phyloP scores from a whole-genome alignment of 2,329 filamentous ascomycete genomes.

The Sporothrix brasiliensis region DNA sequence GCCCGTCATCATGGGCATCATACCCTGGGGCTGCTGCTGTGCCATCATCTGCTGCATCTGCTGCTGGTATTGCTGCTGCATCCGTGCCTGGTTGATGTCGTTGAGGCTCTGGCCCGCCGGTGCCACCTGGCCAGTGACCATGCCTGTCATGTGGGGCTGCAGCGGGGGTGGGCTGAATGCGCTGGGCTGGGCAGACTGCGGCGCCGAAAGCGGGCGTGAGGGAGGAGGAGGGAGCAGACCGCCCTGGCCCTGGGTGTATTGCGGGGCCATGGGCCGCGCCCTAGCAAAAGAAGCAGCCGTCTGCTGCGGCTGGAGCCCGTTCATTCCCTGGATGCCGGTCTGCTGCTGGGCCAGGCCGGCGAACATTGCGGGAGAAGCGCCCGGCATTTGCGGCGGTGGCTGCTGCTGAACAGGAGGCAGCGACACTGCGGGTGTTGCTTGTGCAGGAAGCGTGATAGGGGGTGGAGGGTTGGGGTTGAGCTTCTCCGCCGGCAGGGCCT shows the following conservation, averaged over 20 bases:
- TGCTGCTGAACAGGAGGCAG: slow-evolving; percentile 39
- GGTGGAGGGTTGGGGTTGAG: slow-evolving; percentile 39
- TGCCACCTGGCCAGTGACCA: slow-evolving; percentile 60
- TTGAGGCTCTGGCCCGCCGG: slow-evolving; percentile 75
- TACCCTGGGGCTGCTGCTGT: slow-evolving; percentile 40
- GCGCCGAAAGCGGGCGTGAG: slow-evolving; percentile 80
- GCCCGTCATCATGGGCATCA: slow-evolving; percentile 56
- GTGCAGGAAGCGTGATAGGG: slow-evolving; percentile 43
- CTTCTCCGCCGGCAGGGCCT: slow-evolving; percentile 58
- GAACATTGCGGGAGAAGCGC: slow-evolving; percentile 64
- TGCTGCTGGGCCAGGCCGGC: slow-evolving; percentile 53
- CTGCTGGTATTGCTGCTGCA: slow-evolving; percentile 61
- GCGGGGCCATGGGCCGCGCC: slow-evolving; percentile 72
- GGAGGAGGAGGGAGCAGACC: slow-evolving; percentile 75
- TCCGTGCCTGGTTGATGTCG: slow-evolving; percentile 68
- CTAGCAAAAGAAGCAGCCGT: slow-evolving; percentile 54
- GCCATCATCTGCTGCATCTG: slow-evolving; percentile 43
- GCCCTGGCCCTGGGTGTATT: slow-evolving; percentile 59
- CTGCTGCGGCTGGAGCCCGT: slow-evolving; percentile 48
- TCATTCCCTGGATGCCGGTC: slow-evolving; percentile 48
- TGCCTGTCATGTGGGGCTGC: slow-evolving; percentile 83
- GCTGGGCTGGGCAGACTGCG: slow-evolving; percentile 75
- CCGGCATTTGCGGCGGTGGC: slow-evolving; percentile 47
- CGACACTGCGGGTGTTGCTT: slow-evolving; percentile 39
- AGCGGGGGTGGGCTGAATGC: slow-evolving; percentile 74